Base-by-base conservation (phyloP, 163 green algal species). In the Volvox carteri region DNA sequence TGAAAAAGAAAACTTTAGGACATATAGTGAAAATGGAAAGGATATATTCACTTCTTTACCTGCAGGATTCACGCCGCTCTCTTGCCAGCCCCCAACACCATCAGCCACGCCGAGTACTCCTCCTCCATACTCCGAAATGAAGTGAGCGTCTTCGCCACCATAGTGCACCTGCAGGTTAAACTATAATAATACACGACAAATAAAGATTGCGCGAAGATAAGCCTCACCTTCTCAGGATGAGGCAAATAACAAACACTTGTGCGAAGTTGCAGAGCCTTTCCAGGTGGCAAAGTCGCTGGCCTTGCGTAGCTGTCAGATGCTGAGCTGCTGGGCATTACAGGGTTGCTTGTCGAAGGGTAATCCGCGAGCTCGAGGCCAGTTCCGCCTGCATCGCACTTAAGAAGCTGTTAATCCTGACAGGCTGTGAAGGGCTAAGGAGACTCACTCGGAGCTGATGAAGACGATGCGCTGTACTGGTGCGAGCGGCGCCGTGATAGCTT, bases 141-240 rank as follows among this genome's bases (percentile, higher is more conserved):
- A 99, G 89, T 97, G 96, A 3, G 97, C 96, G 78, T 99, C 98
- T 85, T 99, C 98, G 1, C 98, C 98, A 9, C 97, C 97, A 76
- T 97, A 98, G 16, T 95, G 88, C 1, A 92, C 92, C 92, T 99
- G 87, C 25, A 1, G 28, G 54, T 11, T 23, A 37, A 56, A 46
- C 4, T 8, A 16, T 41, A 14, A 78, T 74, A 81, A 5, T 19
- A 3, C 65, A 56, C 1, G 0, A 48, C 62, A 46, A 28, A 16
- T 23, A 23, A 75, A 42, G 1, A 12, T 48, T 16, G 19, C n/a
- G 62, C 8, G 9, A 14, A 23, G 62, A 73, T 23, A 37, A 30
- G 21, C 4, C 48, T 37, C 41, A 94, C 92, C 93, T 97, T 97
- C 1, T 95, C 94, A 14, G 94, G 93, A 78, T 97, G 94, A 7